Base-by-base conservation (phyloP, 2,329 filamentous ascomycete species). In the Alternaria tenuissima region DNA sequence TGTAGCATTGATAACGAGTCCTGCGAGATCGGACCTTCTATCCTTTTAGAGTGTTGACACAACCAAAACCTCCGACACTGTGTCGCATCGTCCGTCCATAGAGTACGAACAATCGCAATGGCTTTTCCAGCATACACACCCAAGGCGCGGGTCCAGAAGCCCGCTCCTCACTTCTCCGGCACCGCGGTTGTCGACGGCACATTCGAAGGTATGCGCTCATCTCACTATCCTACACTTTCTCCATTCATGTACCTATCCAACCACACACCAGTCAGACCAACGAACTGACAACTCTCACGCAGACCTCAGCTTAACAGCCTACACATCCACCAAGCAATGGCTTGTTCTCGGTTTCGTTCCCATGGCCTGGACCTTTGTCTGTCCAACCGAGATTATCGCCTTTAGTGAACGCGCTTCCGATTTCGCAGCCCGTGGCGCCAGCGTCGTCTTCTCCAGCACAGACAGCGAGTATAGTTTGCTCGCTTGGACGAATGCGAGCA, bases 351-450 rank as follows among this genome's bases (percentile, higher is more conserved):
- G 87, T 65, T 89, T 89, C 82, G 87, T 89, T 76, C 88, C 88
- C 58, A 87, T 88, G 80, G 87, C 88, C 70, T 90, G 88, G 83
- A 89, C 87, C 67, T 89, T 89, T 68, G 87, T 89, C 74, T 89
- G 87, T 81, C 86, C 86, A 28, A 87, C 86, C 73, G 86, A 89
- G 78, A 88, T 89, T 78, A 84, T 88, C 71, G 86, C 87, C 72
- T 89, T 86, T 80, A 87, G 85, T 76, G 85, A 88, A 57, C 85
- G 86, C 55, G 81, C 86, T n/a, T 75, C 84, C 55, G 85, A 87
- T 69, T 89, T 89, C 78, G 80, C 81, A 61, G 82, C 80, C 60
- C 85, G 88, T 73, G 85, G 85, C 75, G 87, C 86, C 63, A 79
- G 82, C 58, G 86, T 90, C 55, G 82, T 88, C 59, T 88, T 87